Conservation (phyloP, 129 eudicot genomes). For the Flaveria ramosissima region DNA sequence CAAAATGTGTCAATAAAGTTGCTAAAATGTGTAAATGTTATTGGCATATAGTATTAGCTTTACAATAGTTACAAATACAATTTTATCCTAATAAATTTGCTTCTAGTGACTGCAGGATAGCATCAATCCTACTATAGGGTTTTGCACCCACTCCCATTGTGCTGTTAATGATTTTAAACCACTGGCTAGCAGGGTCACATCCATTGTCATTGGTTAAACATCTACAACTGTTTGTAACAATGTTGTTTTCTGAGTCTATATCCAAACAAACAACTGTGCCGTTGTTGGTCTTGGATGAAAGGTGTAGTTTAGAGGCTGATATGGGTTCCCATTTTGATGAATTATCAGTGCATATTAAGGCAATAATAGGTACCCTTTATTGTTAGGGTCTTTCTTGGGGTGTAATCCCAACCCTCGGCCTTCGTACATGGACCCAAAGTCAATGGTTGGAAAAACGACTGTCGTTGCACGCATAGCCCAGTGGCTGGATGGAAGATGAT, state of each 20-base stretch:
- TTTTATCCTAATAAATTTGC: slow-evolving; percentile 20
- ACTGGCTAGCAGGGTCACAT: slow-evolving; percentile 89
- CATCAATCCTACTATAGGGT: slow-evolving; percentile 9
- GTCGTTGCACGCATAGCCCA: slow-evolving; percentile 62
- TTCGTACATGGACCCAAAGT: slow-evolving; percentile 71
- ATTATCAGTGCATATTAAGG: slow-evolving; percentile 44
- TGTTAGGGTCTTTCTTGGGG: slow-evolving; percentile 52
- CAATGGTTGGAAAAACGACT: slow-evolving; percentile 38
- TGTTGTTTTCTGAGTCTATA: slow-evolving; percentile 47
- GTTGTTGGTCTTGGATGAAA: slow-evolving; percentile 57
- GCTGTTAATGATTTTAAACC: slow-evolving; percentile 78
- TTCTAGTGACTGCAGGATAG: slow-evolving; percentile 30
- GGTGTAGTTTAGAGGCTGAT: slow-evolving; percentile 84
- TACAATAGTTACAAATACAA: slow-evolving; percentile 10
- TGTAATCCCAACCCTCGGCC: slow-evolving; percentile 70
- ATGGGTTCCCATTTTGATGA: slow-evolving; percentile 72
- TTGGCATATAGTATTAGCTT: slow-evolving; percentile 11
- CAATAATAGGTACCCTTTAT: slow-evolving; percentile 70
- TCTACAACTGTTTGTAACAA: slow-evolving; percentile 64
- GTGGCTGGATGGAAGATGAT: slow-evolving; percentile 80
- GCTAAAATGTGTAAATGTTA: slow-evolving; percentile 22
- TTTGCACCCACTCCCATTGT: slow-evolving; percentile 33
- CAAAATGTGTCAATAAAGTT: slow-evolving; percentile 9
- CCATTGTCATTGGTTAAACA: slow-evolving; percentile 51
- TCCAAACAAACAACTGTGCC: slow-evolving; percentile 71